Conservation (phyloP, 495 filamentous ascomycete genomes). For the Hypoxylon fuscum region DNA sequence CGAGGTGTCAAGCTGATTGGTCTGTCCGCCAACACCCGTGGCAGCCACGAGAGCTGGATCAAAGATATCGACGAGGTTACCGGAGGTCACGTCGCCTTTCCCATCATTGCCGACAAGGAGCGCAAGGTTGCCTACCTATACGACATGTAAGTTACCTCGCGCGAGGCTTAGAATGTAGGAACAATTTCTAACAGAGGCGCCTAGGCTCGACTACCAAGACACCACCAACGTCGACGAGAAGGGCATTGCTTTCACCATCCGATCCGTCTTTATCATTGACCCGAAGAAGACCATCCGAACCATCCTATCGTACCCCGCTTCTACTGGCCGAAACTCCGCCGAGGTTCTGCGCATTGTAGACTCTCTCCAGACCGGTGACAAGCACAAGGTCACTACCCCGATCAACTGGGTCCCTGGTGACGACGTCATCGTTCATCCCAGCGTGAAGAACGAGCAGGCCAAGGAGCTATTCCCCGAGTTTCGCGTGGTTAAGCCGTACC, state of each 20-base stretch:
- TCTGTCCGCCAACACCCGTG: constrained; percentile 82
- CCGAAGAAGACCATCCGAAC: constrained; percentile 97
- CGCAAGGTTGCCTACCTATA: constrained; percentile 90
- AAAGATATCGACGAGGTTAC: constrained; percentile 96
- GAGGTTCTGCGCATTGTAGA: constrained; percentile 96
- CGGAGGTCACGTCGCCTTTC: constrained; percentile 83
- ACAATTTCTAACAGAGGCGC: constrained; percentile 5
- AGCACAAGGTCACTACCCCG: constrained; percentile 91
- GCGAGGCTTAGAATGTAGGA: neutral
- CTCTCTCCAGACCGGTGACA: constrained; percentile 96
- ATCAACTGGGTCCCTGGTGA: constrained; percentile 92
- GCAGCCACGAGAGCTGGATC: constrained; percentile 79
- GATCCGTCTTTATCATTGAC: constrained; percentile 98
- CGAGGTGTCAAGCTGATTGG: constrained; percentile 96
- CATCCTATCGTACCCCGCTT: constrained; percentile 96
- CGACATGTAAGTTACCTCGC: constrained; percentile 78
- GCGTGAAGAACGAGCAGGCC: constrained; percentile 85
- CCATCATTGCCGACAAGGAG: constrained; percentile 97
- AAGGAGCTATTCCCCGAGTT: constrained; percentile 91
- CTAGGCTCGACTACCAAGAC: constrained; percentile 80
- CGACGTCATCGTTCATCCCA: constrained; percentile 95
- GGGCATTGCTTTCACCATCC: constrained; percentile 98
- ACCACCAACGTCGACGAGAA: constrained; percentile 90
- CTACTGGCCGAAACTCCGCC: constrained; percentile 94
- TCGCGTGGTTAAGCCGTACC: constrained; percentile 93